These are phyloP conservation scores for Chaetomium sp. DNA, from an alignment of 2,329 filamentous ascomycete species.

Conservation along the genomic window DNA sequence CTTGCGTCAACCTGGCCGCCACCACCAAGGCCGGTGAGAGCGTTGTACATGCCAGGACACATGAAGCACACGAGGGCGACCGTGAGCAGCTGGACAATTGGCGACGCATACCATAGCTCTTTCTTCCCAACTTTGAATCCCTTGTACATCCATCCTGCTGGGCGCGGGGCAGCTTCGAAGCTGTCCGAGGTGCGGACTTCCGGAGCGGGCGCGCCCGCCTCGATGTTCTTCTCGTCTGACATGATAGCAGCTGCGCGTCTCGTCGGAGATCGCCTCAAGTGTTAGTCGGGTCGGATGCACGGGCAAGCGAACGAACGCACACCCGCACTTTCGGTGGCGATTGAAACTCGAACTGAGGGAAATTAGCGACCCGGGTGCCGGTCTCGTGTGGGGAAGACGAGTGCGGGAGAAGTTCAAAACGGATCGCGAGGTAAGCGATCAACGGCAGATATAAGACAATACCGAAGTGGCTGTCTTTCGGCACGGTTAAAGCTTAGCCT, in stretches of 20 bases:
- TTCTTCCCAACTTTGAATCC: constrained; percentile 47
- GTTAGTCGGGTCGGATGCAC: too few relatives aligned
- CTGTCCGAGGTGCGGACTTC: constrained; percentile 3
- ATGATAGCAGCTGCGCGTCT: constrained; percentile 5
- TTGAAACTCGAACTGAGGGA: too few relatives aligned
- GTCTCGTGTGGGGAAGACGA: constrained; percentile 1
- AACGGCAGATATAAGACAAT: constrained; percentile 8
- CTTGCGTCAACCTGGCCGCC: constrained; percentile 49
- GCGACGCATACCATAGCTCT: constrained; percentile 65
- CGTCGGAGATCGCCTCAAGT: not conserved
- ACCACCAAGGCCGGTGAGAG: constrained; percentile 54
- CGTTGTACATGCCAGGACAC: constrained; percentile 63
- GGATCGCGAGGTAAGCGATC: not conserved
- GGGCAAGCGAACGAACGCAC: too few relatives aligned
- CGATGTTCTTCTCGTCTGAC: constrained; percentile 17
- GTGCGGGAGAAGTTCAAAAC: not conserved
- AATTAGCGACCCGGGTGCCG: not conserved
- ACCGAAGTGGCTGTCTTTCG: constrained; percentile 1
- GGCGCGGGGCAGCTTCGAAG: constrained; percentile 29
- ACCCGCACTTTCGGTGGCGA: too few relatives aligned
- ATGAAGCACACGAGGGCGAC: constrained; percentile 64
- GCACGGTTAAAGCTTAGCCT: constrained; percentile 10
- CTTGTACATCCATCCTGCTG: constrained; percentile 62
- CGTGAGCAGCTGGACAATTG: constrained; percentile 63
- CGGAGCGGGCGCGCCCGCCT: constrained; percentile 3